Evolutionary conservation across 768 basidiomycete species (phyloP), one percentile per base, ranked within the genome.

Genomic region (Termitomyces sp.): DNA sequence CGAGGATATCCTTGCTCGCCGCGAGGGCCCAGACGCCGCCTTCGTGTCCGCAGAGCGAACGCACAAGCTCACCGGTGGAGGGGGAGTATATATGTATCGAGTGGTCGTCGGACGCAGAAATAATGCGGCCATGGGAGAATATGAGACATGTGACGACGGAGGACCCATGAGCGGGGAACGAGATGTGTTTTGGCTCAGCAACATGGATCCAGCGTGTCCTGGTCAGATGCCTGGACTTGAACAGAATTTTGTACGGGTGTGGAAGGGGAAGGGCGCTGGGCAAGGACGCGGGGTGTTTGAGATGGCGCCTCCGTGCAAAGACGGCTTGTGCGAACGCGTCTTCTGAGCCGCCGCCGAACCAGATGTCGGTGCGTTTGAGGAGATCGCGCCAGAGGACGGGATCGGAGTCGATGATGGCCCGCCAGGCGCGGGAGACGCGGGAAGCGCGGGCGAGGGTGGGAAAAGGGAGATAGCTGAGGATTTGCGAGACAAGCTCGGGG

Each of bases 1-100:
- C 94, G 18, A 94, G 82, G 28, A 88, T 82, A 69, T 93, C 85
- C 76, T 90, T 92, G 70, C 82, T 92, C 36, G 89, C 87, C 5
- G 90, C 90, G n/a, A 98, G 76, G 16, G 95, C 94, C 95, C 95
- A 98, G 1, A 98, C 94, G 18, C 95, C 94, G 80, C 95, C 95
- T 64, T 94, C 91, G 65, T 98, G 95, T 3, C 95, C 96, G 58
- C 90, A 81, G 44, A 98, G 79, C 1, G 87, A 82, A 43, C 82
- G 84, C 5, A 88, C 70, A 22, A 91, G 80, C 38, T 83, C 79
- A 13, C 96, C 96, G 0, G 88, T 90, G 28, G 80, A 70, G n/a
- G 92, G 94, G 24, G 88, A 89, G 70, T 96, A 98, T 47, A 99
- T 86, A 67, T 95, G 92, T 66, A 98, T 97, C 4, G 93, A 91